A percentile compares a stretch with the other conserved stretches of the same genome.
Evolutionary conservation across 108 stramenopile genomes (phyloP).

Genomic region (Stephanodiscus triporus): DNA sequence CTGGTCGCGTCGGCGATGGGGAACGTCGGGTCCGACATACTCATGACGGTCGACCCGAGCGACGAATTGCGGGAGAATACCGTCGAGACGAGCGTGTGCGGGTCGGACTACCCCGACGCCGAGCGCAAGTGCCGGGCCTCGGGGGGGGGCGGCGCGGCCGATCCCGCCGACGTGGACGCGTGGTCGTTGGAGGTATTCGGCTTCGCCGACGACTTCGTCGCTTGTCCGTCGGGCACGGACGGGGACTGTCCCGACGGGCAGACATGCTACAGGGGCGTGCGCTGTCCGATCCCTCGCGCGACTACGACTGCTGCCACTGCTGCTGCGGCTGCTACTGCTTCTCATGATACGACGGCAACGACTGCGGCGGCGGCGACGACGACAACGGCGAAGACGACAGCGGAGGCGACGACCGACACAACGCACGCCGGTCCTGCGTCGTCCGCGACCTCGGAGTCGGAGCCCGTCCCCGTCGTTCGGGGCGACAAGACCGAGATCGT

Average conservation of each 20-base stretch:
- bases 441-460: neutral
- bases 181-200: neutral
- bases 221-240: slow-evolving; percentile 8
- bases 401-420: neutral
- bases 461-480: neutral
- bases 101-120: slow-evolving; percentile 29
- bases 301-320: slow-evolving; percentile 8
- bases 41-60: neutral
- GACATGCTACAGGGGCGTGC: slow-evolving; percentile 20
- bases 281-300: slow-evolving; percentile 26
- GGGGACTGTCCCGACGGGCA: slow-evolving; percentile 2
- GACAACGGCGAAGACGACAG: too few species aligned
- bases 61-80: neutral
- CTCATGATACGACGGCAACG: too few species aligned
- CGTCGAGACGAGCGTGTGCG: slow-evolving; percentile 26
- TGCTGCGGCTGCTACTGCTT: too few species aligned
- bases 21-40: neutral
- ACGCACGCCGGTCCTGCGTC: too few species aligned
- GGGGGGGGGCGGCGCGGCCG: neutral
- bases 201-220: neutral
- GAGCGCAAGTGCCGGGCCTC: slow-evolving; percentile 19
- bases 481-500: slow-evolving; percentile 43
- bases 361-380: too few species aligned
- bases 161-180: neutral
- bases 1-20: slow-evolving; percentile 39